phyloP scores from a whole-genome alignment of 129 eudicot genomes.

The Logfia minima region DNA sequence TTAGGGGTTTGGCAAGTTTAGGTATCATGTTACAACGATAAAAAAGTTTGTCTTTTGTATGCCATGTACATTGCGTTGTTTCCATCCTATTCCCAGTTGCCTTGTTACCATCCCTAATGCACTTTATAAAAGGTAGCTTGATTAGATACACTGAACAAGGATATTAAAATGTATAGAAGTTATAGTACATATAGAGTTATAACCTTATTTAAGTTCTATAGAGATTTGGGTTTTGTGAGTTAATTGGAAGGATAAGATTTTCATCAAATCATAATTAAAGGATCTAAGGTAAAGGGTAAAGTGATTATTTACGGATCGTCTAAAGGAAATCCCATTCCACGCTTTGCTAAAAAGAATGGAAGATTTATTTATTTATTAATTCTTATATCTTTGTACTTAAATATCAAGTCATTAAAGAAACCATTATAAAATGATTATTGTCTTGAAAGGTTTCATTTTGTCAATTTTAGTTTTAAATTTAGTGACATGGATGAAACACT shows the following conservation, averaged over 20 bases:
- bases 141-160: not conserved
- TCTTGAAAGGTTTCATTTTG: slow-evolving; percentile 3
- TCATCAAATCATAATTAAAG: not conserved
- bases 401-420: slow-evolving; percentile 4
- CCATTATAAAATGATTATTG: not conserved
- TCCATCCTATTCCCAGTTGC: not conserved
- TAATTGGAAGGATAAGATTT: slow-evolving; percentile 9
- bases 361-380: not conserved
- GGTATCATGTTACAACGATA: slow-evolving; percentile 6
- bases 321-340: not conserved
- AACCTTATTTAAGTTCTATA: slow-evolving; percentile 9
- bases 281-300: not conserved
- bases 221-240: slow-evolving; percentile 1
- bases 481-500: slow-evolving; percentile 6
- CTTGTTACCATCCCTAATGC: not conserved
- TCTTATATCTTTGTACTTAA: not conserved
- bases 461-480: not conserved
- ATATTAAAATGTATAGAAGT: not conserved
- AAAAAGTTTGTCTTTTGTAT: slow-evolving; percentile 2
- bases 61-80: not conserved
- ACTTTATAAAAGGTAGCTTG: not conserved
- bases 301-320: not conserved
- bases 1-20: slow-evolving; percentile 2
- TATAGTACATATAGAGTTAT: not conserved
- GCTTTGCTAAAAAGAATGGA: not conserved